Evolutionary conservation across 1,284 basidiomycete genomes (phyloP).

Genomic region (Sanghuangporus sanghuang): DNA sequence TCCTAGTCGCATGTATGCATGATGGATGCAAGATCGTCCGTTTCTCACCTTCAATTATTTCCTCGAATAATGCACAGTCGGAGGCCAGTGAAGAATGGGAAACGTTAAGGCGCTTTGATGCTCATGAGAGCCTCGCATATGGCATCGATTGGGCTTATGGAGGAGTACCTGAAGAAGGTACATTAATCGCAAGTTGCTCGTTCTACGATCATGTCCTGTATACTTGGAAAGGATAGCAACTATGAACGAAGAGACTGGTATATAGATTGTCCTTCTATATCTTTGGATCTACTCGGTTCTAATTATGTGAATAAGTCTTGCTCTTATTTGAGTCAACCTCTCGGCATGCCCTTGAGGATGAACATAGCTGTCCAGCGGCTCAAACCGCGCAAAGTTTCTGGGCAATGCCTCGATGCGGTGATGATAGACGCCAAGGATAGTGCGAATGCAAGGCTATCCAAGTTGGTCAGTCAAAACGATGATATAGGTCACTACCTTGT

Average conservation of each 20-base stretch:
- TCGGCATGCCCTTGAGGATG: constrained; percentile 49
- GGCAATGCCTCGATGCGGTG: constrained; percentile 55
- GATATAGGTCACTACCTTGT: constrained; percentile 10
- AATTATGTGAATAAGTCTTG: background rate
- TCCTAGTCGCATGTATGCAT: constrained; percentile 95
- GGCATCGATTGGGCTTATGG: constrained; percentile 90
- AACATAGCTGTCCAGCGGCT: constrained; percentile 66
- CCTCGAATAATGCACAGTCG: constrained; percentile 1
- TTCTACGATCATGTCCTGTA: constrained; percentile 92
- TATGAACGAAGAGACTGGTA: background rate
- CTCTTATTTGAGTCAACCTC: background rate
- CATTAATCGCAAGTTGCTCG: constrained; percentile 83
- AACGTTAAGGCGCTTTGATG: constrained; percentile 63
- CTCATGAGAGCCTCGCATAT: constrained; percentile 86
- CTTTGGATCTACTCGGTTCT: background rate
- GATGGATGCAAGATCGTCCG: constrained; percentile 87
- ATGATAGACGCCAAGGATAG: constrained; percentile 60
- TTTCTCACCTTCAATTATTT: constrained; percentile 29
- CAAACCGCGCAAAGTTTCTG: constrained; percentile 61
- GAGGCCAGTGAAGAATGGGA: constrained; percentile 26
- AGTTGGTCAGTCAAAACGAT: constrained; percentile 22
- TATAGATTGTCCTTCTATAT: background rate
- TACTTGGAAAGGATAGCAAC: constrained; percentile 65
- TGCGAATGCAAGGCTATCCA: constrained; percentile 42
- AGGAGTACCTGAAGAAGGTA: constrained; percentile 30